Percentiles rank a stretch among this genome's conserved stretches.
These are phyloP conservation scores for Yamadazyma kanchanaburiensis DNA, from an alignment of 1,139 yeast species.

Conservation along the genomic window DNA sequence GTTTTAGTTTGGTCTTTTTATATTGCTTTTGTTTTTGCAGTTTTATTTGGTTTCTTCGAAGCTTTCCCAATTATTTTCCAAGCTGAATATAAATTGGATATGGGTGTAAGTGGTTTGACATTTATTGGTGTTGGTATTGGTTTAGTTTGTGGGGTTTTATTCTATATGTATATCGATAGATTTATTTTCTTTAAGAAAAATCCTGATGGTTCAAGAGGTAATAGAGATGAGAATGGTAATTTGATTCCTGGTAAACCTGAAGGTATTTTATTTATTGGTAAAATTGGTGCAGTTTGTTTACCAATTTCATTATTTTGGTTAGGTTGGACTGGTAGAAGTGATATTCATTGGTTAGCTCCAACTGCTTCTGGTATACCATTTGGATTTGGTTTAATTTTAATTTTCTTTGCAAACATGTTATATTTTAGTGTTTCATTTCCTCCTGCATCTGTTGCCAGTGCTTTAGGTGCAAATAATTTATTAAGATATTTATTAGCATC, in stretches of 20 bases:
- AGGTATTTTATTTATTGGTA: slow-evolving; percentile 39
- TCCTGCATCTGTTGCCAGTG: slow-evolving; percentile 69
- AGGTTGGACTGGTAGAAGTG: slow-evolving; percentile 66
- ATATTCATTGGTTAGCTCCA: slow-evolving; percentile 82
- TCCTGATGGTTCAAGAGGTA: slow-evolving; percentile 61
- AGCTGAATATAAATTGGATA: slow-evolving; percentile 54
- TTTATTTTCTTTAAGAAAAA: slow-evolving; percentile 50
- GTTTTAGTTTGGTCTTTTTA: slow-evolving; percentile 64
- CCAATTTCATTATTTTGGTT: slow-evolving; percentile 77
- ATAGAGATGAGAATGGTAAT: slow-evolving; percentile 54
- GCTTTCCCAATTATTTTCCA: slow-evolving; percentile 72
- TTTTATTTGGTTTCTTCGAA: slow-evolving; percentile 73
- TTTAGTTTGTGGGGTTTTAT: slow-evolving; percentile 48
- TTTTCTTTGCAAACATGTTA: slow-evolving; percentile 69
- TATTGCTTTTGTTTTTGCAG: slow-evolving; percentile 71
- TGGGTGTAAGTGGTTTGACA: slow-evolving; percentile 64
- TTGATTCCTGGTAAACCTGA: slow-evolving; percentile 40
- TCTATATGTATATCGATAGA: slow-evolving; percentile 50
- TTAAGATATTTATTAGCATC: slow-evolving; percentile 68
- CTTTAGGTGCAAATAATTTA: slow-evolving; percentile 76
- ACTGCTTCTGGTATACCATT: slow-evolving; percentile 72
- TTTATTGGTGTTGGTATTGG: slow-evolving; percentile 72
- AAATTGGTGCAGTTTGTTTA: slow-evolving; percentile 58
- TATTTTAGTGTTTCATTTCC: slow-evolving; percentile 77
- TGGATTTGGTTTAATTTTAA: slow-evolving; percentile 69